Evolutionary conservation across 306 rosid genomes (phyloP).

Genomic region (Dryas alaskensis): DNA sequence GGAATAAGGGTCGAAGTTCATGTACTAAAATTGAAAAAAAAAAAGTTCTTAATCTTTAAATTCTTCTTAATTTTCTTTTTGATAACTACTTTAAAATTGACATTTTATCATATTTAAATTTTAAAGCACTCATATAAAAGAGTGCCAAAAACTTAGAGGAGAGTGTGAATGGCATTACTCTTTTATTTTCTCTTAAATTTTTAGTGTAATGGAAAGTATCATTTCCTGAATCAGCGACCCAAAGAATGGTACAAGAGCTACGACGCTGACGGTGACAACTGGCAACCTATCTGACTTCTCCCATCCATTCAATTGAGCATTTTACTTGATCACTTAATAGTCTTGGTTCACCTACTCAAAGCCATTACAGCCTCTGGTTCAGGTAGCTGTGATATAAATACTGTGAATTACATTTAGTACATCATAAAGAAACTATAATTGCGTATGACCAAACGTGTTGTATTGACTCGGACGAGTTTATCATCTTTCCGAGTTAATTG

Average conservation of each 20-base stretch:
- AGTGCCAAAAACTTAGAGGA: too few relatives aligned
- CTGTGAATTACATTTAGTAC: background rate
- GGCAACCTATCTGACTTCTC: background rate
- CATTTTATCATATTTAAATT: too few relatives aligned
- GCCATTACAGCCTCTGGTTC: background rate
- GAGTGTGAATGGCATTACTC: too few relatives aligned
- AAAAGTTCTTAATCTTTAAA: too few relatives aligned
- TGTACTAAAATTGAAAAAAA: too few relatives aligned
- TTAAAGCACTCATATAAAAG: too few relatives aligned
- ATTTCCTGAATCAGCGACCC: background rate
- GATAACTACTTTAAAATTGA: too few relatives aligned
- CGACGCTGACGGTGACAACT: background rate
- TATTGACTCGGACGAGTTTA: background rate
- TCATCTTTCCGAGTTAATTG: background rate
- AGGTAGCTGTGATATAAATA: background rate
- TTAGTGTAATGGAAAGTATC: background rate
- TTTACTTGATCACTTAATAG: background rate
- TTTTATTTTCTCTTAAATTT: too few relatives aligned
- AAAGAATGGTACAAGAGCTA: background rate
- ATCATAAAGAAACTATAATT: background rate
- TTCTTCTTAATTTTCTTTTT: too few relatives aligned
- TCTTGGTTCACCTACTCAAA: constrained; percentile 6
- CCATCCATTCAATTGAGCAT: background rate
- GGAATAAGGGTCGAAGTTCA: too few relatives aligned
- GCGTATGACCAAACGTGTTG: background rate